Base-by-base conservation (phyloP, 2,329 filamentous ascomycete species). In the Teratosphaeria gauchensis region DNA sequence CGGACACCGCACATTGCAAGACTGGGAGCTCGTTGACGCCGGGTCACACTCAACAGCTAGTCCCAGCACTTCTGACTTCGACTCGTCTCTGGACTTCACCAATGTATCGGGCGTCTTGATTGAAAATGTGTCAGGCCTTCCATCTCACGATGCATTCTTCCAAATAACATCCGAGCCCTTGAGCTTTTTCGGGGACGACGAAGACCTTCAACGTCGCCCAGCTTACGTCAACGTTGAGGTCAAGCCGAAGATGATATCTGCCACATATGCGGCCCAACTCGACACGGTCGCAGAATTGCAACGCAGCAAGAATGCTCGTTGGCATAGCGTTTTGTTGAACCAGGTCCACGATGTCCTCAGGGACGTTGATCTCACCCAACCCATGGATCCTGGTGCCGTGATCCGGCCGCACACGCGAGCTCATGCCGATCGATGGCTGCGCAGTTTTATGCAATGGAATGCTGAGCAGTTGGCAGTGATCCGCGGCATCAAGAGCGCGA, bases 261-360 rank as follows among this genome's bases (percentile, higher is more conserved):
- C 58, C 30, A 59, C 59, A 1, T 82, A 55, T 54, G 42, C 53
- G 8, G 33, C 56, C 9, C 62, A 65, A 32, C 56, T 64, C 33
- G 54, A 53, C 38, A 62, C 63, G 1, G 32, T 62, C 11, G 7
- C 30, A 16, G 31, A 60, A 32, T 16, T 63, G 4, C 28, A 54
- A 14, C 28, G 21, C 16, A 31, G 32, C 7, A n/a, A 56, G 19
- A 59, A 62, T 33, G 32, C 33, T 30, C 51, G 57, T 11, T 64
- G 63, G 63, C 54, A 59, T 28, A 16, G 42, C 2, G 42, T 63
- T 14, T 38, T 64, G 21, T 59, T 66, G n/a, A 66, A 66, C 35
- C 64, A 66, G 33, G 19, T 31, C 30, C 58, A 66, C 30, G 53
- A 59, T 19, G 30, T 30, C 7, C 48, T 63, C 21, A 35, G 21